These are phyloP conservation scores for Boletus huronensis DNA, from an alignment of 768 basidiomycete genomes.

Conservation along the genomic window DNA sequence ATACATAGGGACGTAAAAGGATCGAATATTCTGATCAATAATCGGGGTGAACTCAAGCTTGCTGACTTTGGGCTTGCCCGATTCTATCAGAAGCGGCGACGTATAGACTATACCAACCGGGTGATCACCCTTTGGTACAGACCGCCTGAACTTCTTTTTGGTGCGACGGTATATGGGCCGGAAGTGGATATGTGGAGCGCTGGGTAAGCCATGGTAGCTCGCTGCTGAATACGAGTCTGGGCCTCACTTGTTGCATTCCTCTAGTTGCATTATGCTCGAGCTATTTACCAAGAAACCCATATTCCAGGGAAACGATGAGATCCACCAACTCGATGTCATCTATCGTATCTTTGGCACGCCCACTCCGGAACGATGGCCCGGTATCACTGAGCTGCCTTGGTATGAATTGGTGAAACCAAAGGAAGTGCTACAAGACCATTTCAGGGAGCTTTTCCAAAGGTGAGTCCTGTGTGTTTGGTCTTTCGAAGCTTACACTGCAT, in stretches of 20 bases:
- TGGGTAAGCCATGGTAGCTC: conserved; percentile 50
- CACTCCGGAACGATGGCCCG: conserved; percentile 76
- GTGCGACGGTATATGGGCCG: conserved; percentile 93
- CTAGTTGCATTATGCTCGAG: conserved; percentile 97
- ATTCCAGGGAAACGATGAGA: conserved; percentile 98
- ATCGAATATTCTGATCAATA: conserved; percentile 93
- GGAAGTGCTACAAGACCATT: conserved; percentile 66
- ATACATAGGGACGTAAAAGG: conserved; percentile 99
- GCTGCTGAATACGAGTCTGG: background rate
- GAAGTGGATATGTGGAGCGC: conserved; percentile 99
- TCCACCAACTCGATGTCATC: conserved; percentile 92
- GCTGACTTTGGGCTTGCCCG: conserved; percentile 97
- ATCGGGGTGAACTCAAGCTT: conserved; percentile 88
- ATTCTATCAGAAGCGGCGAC: conserved; percentile 88
- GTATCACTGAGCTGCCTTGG: conserved; percentile 85
- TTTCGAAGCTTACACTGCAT: background rate
- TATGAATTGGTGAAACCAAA: conserved; percentile 96
- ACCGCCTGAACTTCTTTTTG: conserved; percentile 91
- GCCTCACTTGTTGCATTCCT: background rate
- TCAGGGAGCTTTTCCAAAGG: conserved; percentile 85
- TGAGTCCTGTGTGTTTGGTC: conserved; percentile 32
- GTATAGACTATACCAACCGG: conserved; percentile 96
- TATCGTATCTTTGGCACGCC: conserved; percentile 92
- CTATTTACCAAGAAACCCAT: conserved; percentile 92
- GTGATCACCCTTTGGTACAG: conserved; percentile 99